phyloP scores from a whole-genome alignment of 2,329 filamentous ascomycete genomes.

The Aspergillus ruber region DNA sequence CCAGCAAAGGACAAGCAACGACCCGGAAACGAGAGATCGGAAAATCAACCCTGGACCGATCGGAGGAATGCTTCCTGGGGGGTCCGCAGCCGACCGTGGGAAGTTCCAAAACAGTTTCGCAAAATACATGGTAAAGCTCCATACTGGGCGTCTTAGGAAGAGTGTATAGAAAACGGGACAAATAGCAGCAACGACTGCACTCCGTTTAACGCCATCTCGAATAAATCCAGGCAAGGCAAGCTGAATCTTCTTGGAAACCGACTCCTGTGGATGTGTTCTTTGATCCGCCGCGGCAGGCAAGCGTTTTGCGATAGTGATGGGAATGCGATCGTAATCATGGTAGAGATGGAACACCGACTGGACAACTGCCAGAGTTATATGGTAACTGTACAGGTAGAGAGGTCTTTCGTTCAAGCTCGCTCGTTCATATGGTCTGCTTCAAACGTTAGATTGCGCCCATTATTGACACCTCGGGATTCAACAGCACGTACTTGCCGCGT shows the following conservation, averaged over 20 bases:
- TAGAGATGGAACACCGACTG: constrained; percentile 66
- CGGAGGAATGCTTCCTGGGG: constrained; percentile 50
- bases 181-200: constrained; percentile 38
- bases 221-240: constrained; percentile 24
- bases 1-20: constrained; percentile 67
- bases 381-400: constrained; percentile 68
- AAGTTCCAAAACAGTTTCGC: constrained; percentile 70
- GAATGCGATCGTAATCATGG: constrained; percentile 65
- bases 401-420: constrained; percentile 78
- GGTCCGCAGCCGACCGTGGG: constrained; percentile 59
- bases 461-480: not conserved
- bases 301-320: constrained; percentile 42
- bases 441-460: constrained; percentile 1
- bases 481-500: constrained; percentile 53
- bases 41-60: constrained; percentile 51
- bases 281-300: constrained; percentile 26
- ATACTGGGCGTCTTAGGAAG: constrained; percentile 57
- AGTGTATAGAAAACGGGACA: constrained; percentile 56
- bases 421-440: constrained; percentile 53
- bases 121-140: constrained; percentile 64
- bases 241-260: constrained; percentile 36
- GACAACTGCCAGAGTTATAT: constrained; percentile 61
- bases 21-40: constrained; percentile 56
- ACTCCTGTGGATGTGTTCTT: constrained; percentile 29
- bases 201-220: constrained; percentile 25